phyloP scores from a whole-genome alignment of 495 filamentous ascomycete species.

The Wilcoxina mikolae region DNA sequence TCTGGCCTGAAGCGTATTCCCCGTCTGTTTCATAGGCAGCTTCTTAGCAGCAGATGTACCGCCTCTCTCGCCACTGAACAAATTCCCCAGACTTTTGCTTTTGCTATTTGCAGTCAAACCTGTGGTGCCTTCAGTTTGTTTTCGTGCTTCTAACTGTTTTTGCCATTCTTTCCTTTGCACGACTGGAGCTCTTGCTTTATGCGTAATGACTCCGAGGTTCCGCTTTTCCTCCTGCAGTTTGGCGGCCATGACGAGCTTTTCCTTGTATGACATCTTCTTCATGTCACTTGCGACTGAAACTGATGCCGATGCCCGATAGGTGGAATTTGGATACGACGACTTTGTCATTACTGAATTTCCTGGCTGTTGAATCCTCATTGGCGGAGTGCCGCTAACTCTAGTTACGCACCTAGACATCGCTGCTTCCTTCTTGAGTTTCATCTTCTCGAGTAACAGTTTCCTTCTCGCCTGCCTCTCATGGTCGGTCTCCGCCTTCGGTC shows the following conservation, averaged over 20 bases:
- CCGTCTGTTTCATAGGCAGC: constrained; percentile 5
- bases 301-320: constrained; percentile 8
- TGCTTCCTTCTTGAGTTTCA: constrained; percentile 17
- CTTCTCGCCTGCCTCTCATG: background rate
- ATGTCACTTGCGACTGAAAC: constrained; percentile 10
- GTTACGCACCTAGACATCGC: constrained; percentile 12
- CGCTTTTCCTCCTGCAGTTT: constrained; percentile 22
- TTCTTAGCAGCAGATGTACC: constrained; percentile 13
- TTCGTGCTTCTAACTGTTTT: constrained; percentile 23
- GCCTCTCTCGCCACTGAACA: constrained; percentile 22
- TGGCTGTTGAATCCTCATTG: constrained; percentile 9
- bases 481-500: background rate
- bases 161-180: constrained; percentile 27
- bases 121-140: constrained; percentile 11
- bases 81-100: constrained; percentile 24
- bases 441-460: constrained; percentile 14
- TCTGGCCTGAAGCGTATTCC: constrained; percentile 14
- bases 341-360: constrained; percentile 7
- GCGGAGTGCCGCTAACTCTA: background rate
- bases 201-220: constrained; percentile 20
- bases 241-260: constrained; percentile 19
- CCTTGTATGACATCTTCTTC: constrained; percentile 24
- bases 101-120: constrained; percentile 15
- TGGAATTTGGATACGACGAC: too few relatives aligned
- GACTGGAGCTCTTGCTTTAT: constrained; percentile 23